phyloP scores from a whole-genome alignment of 345 rosid species.

The Citrus sinensis region DVS_A1.0 CM039168.1:22345001-22345500 shows the following conservation, averaged over 20 bases:
- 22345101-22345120: background rate
- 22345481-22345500: background rate
- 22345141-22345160: background rate
- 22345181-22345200: background rate
- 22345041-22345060: too few relatives aligned
- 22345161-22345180: background rate
- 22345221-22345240: too few relatives aligned
- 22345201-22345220: background rate
- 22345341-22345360: slow-evolving; percentile 22
- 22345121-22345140: background rate
- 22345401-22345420: background rate
- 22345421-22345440: background rate
- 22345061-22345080: too few relatives aligned
- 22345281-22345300: slow-evolving; percentile 22
- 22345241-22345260: background rate
- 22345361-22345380: slow-evolving; percentile 10
- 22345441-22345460: background rate
- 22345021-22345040: too few relatives aligned
- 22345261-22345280: background rate
- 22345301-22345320: slow-evolving; percentile 21
- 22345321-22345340: slow-evolving; percentile 8
- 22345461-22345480: background rate
- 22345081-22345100: too few relatives aligned
- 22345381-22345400: background rate
- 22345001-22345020: too few relatives aligned